Percentiles rank a stretch among this genome's conserved stretches.
These are phyloP conservation scores for Talaromyces borbonicus DNA, from an alignment of 495 filamentous ascomycete genomes.

Conservation along the genomic window DNA sequence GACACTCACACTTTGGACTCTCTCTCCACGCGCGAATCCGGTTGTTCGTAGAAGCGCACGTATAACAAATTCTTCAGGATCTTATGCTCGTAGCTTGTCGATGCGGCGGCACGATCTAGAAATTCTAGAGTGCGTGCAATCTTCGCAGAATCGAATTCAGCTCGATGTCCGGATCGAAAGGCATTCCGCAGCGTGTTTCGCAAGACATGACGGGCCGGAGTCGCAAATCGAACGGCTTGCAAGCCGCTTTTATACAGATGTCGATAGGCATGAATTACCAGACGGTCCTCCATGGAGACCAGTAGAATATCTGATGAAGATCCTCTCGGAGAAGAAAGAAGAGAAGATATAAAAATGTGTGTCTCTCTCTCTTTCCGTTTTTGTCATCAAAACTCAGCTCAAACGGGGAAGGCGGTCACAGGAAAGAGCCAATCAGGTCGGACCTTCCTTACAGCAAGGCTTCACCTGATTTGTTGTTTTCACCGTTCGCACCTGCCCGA, in stretches of 20 bases:
- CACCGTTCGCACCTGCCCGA: constrained; percentile 1
- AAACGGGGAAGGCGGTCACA: background rate
- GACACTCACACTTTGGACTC: constrained; percentile 31
- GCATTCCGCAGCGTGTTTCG: constrained; percentile 53
- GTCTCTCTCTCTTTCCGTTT: too few relatives aligned
- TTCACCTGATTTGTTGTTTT: too few relatives aligned
- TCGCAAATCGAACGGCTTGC: constrained; percentile 69
- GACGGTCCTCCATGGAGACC: constrained; percentile 15
- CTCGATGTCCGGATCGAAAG: constrained; percentile 51
- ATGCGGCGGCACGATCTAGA: constrained; percentile 54
- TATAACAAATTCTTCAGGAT: constrained; percentile 67
- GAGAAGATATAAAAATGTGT: background rate
- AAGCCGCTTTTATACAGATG: constrained; percentile 63
- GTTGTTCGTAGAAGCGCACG: constrained; percentile 48
- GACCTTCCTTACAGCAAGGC: background rate
- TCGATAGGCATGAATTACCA: constrained; percentile 69
- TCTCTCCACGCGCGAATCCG: constrained; percentile 17
- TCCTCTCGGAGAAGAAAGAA: background rate
- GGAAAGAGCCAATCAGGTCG: constrained; percentile 1
- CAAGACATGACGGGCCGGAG: constrained; percentile 60
- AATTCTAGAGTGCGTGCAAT: constrained; percentile 72
- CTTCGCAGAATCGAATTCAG: constrained; percentile 46
- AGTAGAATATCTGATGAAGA: too few relatives aligned
- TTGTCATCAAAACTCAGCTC: too few relatives aligned
- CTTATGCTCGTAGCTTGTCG: constrained; percentile 65